Evolutionary conservation across 331 rosid species (phyloP), one percentile per base, ranked within the genome.

Genomic region (Malus hybrid): DNA sequence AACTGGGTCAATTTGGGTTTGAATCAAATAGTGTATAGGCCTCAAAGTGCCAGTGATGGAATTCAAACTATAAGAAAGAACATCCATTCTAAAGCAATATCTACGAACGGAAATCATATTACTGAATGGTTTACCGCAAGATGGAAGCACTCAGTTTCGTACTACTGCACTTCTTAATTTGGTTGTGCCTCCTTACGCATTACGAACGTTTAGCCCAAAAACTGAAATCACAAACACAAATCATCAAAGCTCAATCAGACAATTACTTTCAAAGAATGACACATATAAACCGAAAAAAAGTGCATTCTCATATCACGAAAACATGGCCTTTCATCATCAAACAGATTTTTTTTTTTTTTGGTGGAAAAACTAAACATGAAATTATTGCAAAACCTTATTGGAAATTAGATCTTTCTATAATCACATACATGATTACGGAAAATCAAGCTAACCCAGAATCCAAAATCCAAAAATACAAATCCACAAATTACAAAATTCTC

Each of bases 41-140:
- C 31, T 73, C 70, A 55, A 55, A 27, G 60, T 74, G 33, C 36
- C 75, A 46, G 3, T 36, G 76, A 75, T 10, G 16, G 79, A 66
- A 69, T 66, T 70, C 64, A 66, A 80, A 59, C 36, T 39, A 73
- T 7, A 60, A 13, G 69, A 65, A 59, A 6, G 55, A 24, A 52
- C 67, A 46, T 65, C 29, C 61, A 34, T 69, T 32, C 71, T 89
- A 57, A 57, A 81, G 76, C 82, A 79, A 79, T 75, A 67, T 73
- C 85, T 79, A 77, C 77, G 65, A 61, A 78, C 61, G 73, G 72
- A 54, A 29, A 66, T 82, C 90, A 87, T 85, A 39, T 39, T 39
- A 22, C 56, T 36, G 18, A 60, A 50, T 11, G 50, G 42, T 59
- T 55, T 39, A 59, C 56, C 67, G 4, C 28, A 16, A 24, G 42